phyloP scores from a whole-genome alignment of 805 yeast genomes.

The Komagataella pseudopastoris region DNA sequence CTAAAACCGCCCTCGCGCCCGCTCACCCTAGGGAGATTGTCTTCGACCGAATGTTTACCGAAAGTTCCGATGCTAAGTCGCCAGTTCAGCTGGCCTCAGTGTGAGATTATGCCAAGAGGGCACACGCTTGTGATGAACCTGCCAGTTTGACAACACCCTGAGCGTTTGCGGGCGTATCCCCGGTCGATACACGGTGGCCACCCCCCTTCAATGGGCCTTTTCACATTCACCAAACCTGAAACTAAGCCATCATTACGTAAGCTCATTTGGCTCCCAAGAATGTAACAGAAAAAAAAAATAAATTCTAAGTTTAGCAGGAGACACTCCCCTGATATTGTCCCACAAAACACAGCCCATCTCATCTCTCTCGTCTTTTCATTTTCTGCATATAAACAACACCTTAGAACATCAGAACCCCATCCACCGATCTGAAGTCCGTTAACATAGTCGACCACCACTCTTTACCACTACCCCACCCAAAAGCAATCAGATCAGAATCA shows the following conservation, averaged over 20 bases:
- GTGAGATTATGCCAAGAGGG: too few relatives aligned
- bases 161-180: too few relatives aligned
- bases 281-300: not conserved
- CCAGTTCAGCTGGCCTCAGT: too few relatives aligned
- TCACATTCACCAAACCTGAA: not conserved
- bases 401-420: not conserved
- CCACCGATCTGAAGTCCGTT: not conserved
- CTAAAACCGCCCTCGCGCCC: not conserved
- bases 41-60: not conserved
- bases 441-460: not conserved
- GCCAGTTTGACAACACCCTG: too few relatives aligned
- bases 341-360: not conserved
- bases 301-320: not conserved
- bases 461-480: not conserved
- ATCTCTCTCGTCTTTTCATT: not conserved
- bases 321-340: not conserved
- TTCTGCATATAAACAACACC: not conserved
- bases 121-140: too few relatives aligned
- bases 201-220: not conserved
- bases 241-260: not conserved
- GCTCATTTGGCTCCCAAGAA: not conserved
- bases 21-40: not conserved
- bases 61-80: not conserved
- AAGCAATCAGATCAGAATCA: conserved; percentile 16
- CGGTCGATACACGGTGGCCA: too few relatives aligned